These are phyloP conservation scores for Lodderomyces beijingensis DNA, from an alignment of 1,139 yeast species.

Conservation along the genomic window DNA sequence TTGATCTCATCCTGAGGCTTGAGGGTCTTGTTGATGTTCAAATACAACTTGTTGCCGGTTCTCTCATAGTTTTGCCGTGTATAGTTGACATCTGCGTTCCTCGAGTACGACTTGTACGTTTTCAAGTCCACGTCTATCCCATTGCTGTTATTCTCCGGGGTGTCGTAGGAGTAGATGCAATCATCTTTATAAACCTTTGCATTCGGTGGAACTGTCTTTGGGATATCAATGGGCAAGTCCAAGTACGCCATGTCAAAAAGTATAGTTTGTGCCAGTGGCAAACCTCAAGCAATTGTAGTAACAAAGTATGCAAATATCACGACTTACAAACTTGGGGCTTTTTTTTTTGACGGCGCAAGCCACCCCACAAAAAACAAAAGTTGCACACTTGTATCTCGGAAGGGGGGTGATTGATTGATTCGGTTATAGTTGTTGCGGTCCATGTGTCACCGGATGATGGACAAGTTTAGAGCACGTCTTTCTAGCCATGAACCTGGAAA, in stretches of 20 bases:
- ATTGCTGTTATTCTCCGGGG: conserved; percentile 51
- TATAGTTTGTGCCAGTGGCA: too few species aligned
- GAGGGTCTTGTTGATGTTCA: conserved; percentile 50
- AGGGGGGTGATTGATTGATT: too few species aligned
- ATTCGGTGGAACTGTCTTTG: conserved; percentile 16
- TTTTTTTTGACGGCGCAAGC: too few species aligned
- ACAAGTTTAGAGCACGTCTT: conserved; percentile 7
- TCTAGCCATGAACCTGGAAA: neutral
- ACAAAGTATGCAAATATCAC: too few species aligned
- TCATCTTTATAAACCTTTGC: conserved; percentile 69
- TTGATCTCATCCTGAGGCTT: conserved; percentile 34
- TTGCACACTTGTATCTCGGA: too few species aligned
- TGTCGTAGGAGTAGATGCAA: conserved; percentile 76
- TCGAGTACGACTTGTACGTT: conserved; percentile 63
- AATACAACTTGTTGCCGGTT: conserved; percentile 50
- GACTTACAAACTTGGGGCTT: too few species aligned
- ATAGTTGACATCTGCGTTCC: conserved; percentile 41
- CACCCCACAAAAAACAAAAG: too few species aligned
- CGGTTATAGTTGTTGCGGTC: too few species aligned
- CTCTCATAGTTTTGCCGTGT: conserved; percentile 50
- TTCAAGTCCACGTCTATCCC: conserved; percentile 74
- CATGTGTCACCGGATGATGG: conserved; percentile 11
- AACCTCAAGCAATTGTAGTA: too few species aligned
- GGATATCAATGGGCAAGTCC: conserved; percentile 21
- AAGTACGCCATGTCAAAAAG: too few species aligned